Base-by-base conservation (phyloP, 371 early-diverging fungal genomes). In the Parasitella parasitica region DNA sequence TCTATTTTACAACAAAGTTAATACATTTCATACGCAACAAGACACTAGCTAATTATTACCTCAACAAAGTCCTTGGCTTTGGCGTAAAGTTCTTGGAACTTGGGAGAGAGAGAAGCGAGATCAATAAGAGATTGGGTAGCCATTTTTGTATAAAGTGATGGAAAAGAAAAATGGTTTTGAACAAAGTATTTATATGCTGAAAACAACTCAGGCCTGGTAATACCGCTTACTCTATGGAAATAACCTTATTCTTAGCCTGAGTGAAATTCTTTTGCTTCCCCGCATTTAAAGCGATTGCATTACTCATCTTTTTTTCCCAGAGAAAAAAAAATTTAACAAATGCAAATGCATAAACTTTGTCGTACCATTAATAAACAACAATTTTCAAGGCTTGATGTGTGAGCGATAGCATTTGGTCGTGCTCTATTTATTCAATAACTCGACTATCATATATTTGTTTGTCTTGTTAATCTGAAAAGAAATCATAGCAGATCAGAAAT, bases 41-140 rank as follows among this genome's bases (percentile, higher is more conserved):
- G 6, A 16, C 1, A 20, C 20, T 16, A 12, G 27, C 3, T 32
- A 18, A n/a, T 20, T n/a, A n/a, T 24, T 78, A 90, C 90, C 82
- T 93, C 90, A 36, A 93, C 93, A 82, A 93, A 93, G 67, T 86
- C 87, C 52, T 77, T 78, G 34, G 91, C 84, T 61, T 84, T 82
- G 58, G 86, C 77, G 52, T 86, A 86, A 61, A 93, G 82, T 49
- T 88, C 82, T 63, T 82, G 76, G 56, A 86, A 88, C 53, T 87
- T 86, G 34, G 87, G 85, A 28, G 91, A 91, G 35, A 90, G 70
- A 7, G 46, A 60, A 11, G 61, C 69, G 15, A 76, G 54, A 39
- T 82, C 79, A 53, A 82, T 57, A 41, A 82, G 67, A 30, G 67
- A 56, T 52, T 81, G 75, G 51, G 75, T 76, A 20, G 82, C 75